Conservation (phyloP, 2,329 filamentous ascomycete genomes). For the Talaromyces sp. region DNA sequence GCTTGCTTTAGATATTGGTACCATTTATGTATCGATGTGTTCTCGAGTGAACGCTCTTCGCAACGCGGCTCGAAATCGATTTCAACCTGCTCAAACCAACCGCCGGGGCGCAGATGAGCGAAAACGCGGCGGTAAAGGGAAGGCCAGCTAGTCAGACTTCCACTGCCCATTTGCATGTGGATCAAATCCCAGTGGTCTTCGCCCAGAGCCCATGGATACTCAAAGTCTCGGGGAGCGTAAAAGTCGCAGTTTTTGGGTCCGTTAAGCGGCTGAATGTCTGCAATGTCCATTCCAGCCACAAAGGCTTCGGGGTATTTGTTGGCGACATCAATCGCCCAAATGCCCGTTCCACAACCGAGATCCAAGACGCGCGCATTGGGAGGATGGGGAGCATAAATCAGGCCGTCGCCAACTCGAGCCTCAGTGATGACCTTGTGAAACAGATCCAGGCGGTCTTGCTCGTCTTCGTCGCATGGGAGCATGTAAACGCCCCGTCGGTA, state of each 20-base stretch:
- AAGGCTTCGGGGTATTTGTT: constrained; percentile 58
- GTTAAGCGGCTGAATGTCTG: constrained; percentile 60
- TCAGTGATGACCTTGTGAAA: constrained; percentile 72
- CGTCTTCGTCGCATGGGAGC: constrained; percentile 71
- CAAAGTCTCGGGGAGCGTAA: constrained; percentile 66
- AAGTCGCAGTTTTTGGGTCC: constrained; percentile 67
- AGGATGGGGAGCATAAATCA: constrained; percentile 37
- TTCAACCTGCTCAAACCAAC: constrained; percentile 83
- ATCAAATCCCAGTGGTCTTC: constrained; percentile 75
- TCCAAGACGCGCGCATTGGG: constrained; percentile 51
- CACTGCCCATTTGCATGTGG: constrained; percentile 72
- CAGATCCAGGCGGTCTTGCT: constrained; percentile 74
- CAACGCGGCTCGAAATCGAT: constrained; percentile 75
- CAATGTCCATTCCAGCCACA: constrained; percentile 58
- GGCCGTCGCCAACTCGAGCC: constrained; percentile 48
- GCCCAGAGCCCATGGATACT: constrained; percentile 65
- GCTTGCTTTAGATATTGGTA: constrained; percentile 62
- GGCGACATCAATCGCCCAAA: constrained; percentile 85
- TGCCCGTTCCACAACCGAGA: constrained; percentile 80
- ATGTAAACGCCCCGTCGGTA: constrained; percentile 66
- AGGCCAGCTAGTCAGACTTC: constrained; percentile 72
- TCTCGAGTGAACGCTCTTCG: constrained; percentile 57
- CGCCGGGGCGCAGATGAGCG: constrained; percentile 69
- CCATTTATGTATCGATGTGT: constrained; percentile 62
- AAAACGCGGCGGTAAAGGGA: constrained; percentile 67